phyloP scores from a whole-genome alignment of 441 rosid genomes.

The Brassica hybrid region DNA sequence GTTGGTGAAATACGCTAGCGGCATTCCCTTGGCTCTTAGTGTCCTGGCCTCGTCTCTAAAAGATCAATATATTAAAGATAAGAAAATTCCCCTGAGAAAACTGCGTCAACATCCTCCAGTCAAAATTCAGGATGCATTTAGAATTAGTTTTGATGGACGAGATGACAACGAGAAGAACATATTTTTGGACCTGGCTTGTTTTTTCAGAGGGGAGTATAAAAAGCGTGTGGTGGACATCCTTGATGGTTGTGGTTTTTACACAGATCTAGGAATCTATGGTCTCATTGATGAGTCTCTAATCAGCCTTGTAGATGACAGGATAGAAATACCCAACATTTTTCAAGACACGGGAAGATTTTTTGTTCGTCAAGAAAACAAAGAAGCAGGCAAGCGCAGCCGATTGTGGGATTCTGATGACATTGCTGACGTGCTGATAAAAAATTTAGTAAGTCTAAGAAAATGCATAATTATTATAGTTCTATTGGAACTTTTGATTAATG shows the following conservation, averaged over 20 bases:
- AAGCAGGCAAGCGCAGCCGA: conserved; percentile 28
- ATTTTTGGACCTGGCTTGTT: conserved; percentile 48
- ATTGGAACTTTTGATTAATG: neutral
- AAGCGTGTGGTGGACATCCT: conserved; percentile 20
- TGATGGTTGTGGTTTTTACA: conserved; percentile 26
- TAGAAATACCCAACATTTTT: conserved; percentile 47
- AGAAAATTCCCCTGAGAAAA: conserved; percentile 8
- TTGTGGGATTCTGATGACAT: conserved; percentile 31
- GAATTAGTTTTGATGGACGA: conserved; percentile 39
- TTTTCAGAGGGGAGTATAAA: conserved; percentile 24
- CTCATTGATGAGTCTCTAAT: conserved; percentile 44
- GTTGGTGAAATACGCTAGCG: conserved; percentile 21
- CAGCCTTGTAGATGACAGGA: neutral
- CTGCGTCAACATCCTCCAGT: conserved; percentile 21
- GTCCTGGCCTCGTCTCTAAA: conserved; percentile 28
- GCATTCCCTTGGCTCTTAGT: conserved; percentile 41
- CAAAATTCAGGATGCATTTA: conserved; percentile 16
- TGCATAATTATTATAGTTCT: neutral
- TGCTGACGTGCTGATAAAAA: neutral
- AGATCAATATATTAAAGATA: neutral
- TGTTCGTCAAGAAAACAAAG: conserved; percentile 22
- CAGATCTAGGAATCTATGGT: conserved; percentile 31
- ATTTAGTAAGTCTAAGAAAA: conserved; percentile 27
- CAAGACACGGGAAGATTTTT: conserved; percentile 44
- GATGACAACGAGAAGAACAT: conserved; percentile 34